Evolutionary conservation across 345 rosid species (phyloP).

Genomic region (Gossypium turneri): DNA sequence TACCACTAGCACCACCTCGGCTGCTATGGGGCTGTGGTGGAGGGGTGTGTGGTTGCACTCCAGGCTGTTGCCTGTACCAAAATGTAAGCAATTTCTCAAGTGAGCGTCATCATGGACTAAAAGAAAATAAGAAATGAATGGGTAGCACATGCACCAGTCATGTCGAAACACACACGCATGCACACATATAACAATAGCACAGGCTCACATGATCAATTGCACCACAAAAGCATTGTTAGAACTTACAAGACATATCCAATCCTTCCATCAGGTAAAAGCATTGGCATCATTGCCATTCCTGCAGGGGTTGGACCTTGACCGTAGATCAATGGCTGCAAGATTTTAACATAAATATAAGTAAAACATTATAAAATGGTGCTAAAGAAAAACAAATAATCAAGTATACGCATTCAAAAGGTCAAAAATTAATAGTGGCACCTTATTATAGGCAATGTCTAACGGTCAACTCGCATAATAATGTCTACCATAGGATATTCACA

Average conservation of each 20-base stretch:
- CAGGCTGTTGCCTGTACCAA: constrained; percentile 73
- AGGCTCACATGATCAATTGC: constrained; percentile 1
- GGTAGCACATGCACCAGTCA: not conserved
- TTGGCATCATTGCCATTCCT: constrained; percentile 97
- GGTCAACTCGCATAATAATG: not conserved
- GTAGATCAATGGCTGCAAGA: constrained; percentile 74
- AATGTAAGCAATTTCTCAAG: not conserved
- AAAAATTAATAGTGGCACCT: not conserved
- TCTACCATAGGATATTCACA: not conserved
- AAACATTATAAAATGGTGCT: not conserved
- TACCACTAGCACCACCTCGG: constrained; percentile 46
- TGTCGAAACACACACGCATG: too few species aligned
- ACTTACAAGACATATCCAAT: constrained; percentile 93
- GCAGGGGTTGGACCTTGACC: constrained; percentile 73
- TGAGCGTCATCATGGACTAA: not conserved
- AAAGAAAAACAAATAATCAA: not conserved
- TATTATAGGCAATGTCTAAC: not conserved
- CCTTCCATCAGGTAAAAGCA: constrained; percentile 95
- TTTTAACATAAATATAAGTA: constrained; percentile 10
- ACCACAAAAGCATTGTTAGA: constrained; percentile 1
- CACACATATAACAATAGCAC: not conserved
- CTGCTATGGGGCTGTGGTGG: constrained; percentile 43
- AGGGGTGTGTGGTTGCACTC: constrained; percentile 51
- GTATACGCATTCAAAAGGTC: not conserved
- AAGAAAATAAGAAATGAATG: not conserved